Percentiles rank a stretch among this genome's conserved stretches.
phyloP scores from a whole-genome alignment of 2,329 filamentous ascomycete species.

The Neurospora sp. region DNA sequence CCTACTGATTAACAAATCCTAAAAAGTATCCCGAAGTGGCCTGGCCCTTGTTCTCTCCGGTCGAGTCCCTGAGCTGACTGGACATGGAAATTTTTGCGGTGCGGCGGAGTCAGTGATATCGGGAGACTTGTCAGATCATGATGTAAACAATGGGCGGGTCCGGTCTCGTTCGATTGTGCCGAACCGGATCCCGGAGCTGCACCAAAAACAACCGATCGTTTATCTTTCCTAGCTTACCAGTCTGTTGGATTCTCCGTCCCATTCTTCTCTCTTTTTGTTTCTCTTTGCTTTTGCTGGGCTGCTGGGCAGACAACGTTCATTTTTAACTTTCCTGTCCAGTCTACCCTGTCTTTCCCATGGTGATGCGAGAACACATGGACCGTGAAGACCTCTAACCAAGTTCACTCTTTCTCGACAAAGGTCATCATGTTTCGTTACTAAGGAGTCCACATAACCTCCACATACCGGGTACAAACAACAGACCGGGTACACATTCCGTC shows the following conservation, averaged over 20 bases:
- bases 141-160: background rate
- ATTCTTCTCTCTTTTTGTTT: background rate
- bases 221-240: background rate
- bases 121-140: background rate
- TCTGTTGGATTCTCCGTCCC: background rate
- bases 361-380: background rate
- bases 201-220: background rate
- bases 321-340: background rate
- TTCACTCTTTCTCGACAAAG: background rate
- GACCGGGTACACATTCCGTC: background rate
- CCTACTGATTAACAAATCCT: background rate
- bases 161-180: background rate
- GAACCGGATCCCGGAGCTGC: background rate
- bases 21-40: background rate
- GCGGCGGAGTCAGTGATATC: background rate
- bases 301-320: background rate
- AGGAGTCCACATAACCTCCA: background rate
- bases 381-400: background rate
- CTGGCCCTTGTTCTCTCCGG: background rate
- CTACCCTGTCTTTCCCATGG: background rate
- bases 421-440: background rate
- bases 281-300: background rate
- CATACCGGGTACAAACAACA: background rate
- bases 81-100: background rate
- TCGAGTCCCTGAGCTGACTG: background rate